Evolutionary conservation across 106 monocot species (phyloP), one percentile per base, ranked within the genome.

Genomic region (Dendrobium catenatum): DNA sequence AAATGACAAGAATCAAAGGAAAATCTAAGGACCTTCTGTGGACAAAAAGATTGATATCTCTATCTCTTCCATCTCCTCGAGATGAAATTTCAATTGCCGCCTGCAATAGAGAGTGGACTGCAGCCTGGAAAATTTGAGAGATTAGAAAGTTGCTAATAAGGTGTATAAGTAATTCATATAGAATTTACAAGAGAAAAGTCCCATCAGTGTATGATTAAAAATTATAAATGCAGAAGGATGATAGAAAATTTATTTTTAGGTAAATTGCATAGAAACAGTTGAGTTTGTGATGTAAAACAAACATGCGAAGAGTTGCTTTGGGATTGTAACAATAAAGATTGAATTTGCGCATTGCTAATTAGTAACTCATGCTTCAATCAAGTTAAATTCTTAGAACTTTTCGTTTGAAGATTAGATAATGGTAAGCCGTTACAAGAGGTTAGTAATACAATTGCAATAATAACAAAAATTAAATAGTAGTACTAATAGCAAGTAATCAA

Each of bases 71-170:
- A 83, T 90, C 87, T 56, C 90, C 94, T 6, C 86, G 54, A 55
- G 92, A 92, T 79, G 94, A 94, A 66, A 94, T 88, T 80, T 96
- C 94, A 54, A 92, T 80, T 83, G 81, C 86, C 48, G 94, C 94
- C 88, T 96, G 92, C 78, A 96, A 83, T 83, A 96, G 84, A 75
- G 90, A 94, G 79, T 90, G 73, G 5, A 86, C 85, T 46, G 96
- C 91, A 86, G 92, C 96, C 96, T 96, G 84, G 42, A 77, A 46
- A 43, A 81, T 73, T 18, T 76, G 26, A 76, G 49, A 76, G 76
- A 44, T 76, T 44, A 56, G 41, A 37, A 2, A 78, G 19, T 24
- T 56, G 18, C 20, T n/a, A 33, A 58, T 56, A 58, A 78, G 8
- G 13, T 29, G 54, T 54, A 77, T 33, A 70, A 70, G 70, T 33